phyloP scores from a whole-genome alignment of 208 protist species.

The Phytomonas serpens region DNA sequence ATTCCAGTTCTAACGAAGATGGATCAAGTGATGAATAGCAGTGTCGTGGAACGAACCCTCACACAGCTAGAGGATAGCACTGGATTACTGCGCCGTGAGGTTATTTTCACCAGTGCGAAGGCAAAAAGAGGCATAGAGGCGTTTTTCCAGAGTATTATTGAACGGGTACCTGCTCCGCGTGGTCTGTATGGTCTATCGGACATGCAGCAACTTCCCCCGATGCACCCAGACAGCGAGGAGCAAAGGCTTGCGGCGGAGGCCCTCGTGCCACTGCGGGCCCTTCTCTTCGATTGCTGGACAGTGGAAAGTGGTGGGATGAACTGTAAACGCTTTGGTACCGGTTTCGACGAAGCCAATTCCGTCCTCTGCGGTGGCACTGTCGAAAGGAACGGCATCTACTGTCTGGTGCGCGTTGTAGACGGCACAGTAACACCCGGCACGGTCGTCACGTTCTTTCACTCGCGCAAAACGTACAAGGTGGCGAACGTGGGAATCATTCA shows the following conservation, averaged over 20 bases:
- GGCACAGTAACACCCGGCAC: slow-evolving; percentile 84
- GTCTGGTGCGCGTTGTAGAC: slow-evolving; percentile 84
- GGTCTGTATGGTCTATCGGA: slow-evolving; percentile 58
- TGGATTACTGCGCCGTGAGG: slow-evolving; percentile 76
- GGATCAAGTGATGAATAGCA: slow-evolving; percentile 69
- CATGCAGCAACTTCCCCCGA: slow-evolving; percentile 50
- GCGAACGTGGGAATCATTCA: slow-evolving; percentile 92
- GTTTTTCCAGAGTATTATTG: slow-evolving; percentile 88
- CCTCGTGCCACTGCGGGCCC: slow-evolving; percentile 80
- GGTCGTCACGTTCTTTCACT: slow-evolving; percentile 52
- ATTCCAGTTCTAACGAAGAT: slow-evolving; percentile 88
- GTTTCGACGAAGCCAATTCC: slow-evolving; percentile 1
- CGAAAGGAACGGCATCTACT: slow-evolving; percentile 37
- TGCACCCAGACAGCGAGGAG: slow-evolving; percentile 49
- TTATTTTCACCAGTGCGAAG: slow-evolving; percentile 90
- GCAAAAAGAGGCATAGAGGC: slow-evolving; percentile 76
- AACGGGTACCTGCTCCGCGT: slow-evolving; percentile 80
- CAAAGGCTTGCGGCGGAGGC: slow-evolving; percentile 35
- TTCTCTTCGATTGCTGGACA: slow-evolving; percentile 96
- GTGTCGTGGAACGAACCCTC: slow-evolving; percentile 54
- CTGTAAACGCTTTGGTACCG: slow-evolving; percentile 16
- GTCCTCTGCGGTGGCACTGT: neutral
- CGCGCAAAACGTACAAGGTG: slow-evolving; percentile 69
- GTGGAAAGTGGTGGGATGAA: slow-evolving; percentile 84
- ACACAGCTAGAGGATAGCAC: slow-evolving; percentile 85